Conservation (phyloP, 2,329 filamentous ascomycete species). For the Fusarium albosuccineum region DNA sequence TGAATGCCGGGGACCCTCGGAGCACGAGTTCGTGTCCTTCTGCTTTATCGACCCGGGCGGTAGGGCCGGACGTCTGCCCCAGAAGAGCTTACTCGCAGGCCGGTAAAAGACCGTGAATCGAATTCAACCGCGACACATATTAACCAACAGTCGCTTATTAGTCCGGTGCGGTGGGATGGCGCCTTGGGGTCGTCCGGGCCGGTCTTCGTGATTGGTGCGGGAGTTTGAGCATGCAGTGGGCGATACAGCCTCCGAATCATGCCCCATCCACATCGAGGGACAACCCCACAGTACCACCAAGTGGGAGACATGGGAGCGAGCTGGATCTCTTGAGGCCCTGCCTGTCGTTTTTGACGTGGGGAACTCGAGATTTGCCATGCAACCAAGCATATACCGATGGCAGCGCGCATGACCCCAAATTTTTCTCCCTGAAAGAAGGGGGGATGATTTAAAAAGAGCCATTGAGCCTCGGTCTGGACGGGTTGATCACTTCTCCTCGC, state of each 20-base stretch:
- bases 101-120: conserved; percentile 32
- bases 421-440: conserved; percentile 38
- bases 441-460: conserved; percentile 41
- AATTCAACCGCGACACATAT: conserved; percentile 39
- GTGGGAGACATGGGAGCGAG: conserved; percentile 33
- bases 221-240: conserved; percentile 44
- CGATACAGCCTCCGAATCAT: conserved; percentile 41
- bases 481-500: conserved; percentile 31
- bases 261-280: conserved; percentile 32
- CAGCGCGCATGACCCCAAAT: conserved; percentile 48
- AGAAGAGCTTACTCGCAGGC: conserved; percentile 27
- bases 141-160: conserved; percentile 38
- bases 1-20: conserved; percentile 24
- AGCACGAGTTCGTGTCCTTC: conserved; percentile 20
- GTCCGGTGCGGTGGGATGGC: conserved; percentile 41
- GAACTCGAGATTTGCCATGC: conserved; percentile 45
- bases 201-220: conserved; percentile 48
- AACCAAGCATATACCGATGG: conserved; percentile 46
- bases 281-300: conserved; percentile 46
- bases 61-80: conserved; percentile 33
- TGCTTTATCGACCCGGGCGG: conserved; percentile 10
- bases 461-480: conserved; percentile 31
- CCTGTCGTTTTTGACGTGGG: conserved; percentile 42
- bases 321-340: conserved; percentile 40
- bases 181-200: conserved; percentile 32